phyloP scores from a whole-genome alignment of 2,329 filamentous ascomycete species.

The Microsporum canis region DNA sequence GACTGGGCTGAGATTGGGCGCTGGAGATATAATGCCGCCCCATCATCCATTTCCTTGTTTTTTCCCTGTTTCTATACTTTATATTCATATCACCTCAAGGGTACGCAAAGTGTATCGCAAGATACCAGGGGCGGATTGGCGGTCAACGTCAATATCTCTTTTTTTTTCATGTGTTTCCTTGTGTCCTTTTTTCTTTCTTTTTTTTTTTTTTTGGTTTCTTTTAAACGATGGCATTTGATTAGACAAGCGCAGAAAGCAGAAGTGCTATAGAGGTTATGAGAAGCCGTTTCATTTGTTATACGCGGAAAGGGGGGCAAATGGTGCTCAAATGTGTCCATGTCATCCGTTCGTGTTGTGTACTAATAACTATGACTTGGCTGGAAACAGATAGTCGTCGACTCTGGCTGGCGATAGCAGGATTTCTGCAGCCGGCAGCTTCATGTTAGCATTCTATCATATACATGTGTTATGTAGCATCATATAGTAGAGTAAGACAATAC shows the following conservation, averaged over 20 bases:
- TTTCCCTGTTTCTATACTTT: not conserved
- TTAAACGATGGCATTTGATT: not conserved
- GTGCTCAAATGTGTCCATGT: not conserved
- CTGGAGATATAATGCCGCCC: not conserved
- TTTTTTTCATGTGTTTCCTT: slow-evolving; percentile 7
- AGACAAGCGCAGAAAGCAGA: slow-evolving; percentile 5
- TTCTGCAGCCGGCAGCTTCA: slow-evolving; percentile 16
- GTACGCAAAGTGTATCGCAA: not conserved
- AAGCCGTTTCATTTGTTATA: slow-evolving; percentile 3
- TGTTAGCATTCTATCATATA: slow-evolving; percentile 5
- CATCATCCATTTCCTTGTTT: not conserved
- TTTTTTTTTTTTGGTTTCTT: not conserved
- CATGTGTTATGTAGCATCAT: not conserved
- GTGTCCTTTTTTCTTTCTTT: not conserved
- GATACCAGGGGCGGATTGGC: not conserved
- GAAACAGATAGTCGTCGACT: slow-evolving; percentile 30
- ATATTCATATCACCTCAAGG: not conserved
- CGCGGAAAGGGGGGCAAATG: not conserved
- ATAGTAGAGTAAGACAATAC: slow-evolving; percentile 15
- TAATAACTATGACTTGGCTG: slow-evolving; percentile 7
- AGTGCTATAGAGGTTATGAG: not conserved
- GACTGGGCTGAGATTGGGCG: not conserved
- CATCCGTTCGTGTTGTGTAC: not conserved
- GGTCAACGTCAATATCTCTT: not conserved
- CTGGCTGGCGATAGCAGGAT: slow-evolving; percentile 24